These are phyloP conservation scores for Abrus pulchellus DNA, from an alignment of 306 rosid genomes.

Conservation along the genomic window DNA sequence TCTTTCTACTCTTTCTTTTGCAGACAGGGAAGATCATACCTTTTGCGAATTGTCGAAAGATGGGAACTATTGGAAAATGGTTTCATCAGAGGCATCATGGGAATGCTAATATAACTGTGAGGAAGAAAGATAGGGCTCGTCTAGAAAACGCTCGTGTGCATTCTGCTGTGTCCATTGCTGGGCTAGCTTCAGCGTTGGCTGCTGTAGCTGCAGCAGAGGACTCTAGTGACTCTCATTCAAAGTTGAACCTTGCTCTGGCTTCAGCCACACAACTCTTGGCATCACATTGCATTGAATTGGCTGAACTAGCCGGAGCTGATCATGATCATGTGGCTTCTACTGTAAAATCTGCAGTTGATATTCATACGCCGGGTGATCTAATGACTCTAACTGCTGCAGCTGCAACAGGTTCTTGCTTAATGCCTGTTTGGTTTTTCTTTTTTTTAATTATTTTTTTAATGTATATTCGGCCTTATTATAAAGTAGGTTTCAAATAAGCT, in stretches of 20 bases:
- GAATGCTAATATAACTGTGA: conserved; percentile 38
- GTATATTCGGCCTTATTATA: too few species aligned
- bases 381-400: conserved; percentile 90
- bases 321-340: conserved; percentile 62
- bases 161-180: conserved; percentile 84
- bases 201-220: conserved; percentile 68
- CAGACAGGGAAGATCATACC: conserved; percentile 61
- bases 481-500: too few species aligned
- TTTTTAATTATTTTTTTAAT: not conserved
- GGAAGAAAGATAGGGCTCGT: conserved; percentile 77
- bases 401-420: conserved; percentile 72
- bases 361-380: conserved; percentile 80
- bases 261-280: conserved; percentile 88
- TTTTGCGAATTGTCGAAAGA: conserved; percentile 53
- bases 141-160: conserved; percentile 72
- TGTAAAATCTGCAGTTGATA: conserved; percentile 74
- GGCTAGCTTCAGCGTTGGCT: conserved; percentile 88
- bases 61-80: conserved; percentile 77
- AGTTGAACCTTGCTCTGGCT: conserved; percentile 69
- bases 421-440: not conserved
- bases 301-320: conserved; percentile 77
- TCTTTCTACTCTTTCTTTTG: conserved; percentile 33
- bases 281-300: conserved; percentile 85
- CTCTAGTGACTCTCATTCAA: conserved; percentile 57
- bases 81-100: conserved; percentile 72